phyloP scores from a whole-genome alignment of 192 early-diverging fungal species.

The Backusella sp. region DNA sequence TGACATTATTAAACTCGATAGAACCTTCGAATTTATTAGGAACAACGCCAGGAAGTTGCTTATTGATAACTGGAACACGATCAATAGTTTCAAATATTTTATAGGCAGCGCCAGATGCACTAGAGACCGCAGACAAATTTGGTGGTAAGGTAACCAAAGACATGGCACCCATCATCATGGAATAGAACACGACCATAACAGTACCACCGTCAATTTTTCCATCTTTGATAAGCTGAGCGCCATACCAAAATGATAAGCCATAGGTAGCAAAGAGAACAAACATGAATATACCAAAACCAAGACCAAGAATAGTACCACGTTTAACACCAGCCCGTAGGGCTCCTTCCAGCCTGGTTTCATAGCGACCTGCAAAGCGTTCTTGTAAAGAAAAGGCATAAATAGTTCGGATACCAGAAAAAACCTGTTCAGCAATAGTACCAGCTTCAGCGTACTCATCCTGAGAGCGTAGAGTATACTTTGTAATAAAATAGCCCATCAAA shows the following conservation, averaged over 20 bases:
- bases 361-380: constrained; percentile 63
- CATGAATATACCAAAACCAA: constrained; percentile 72
- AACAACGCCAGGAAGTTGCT: constrained; percentile 51
- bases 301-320: constrained; percentile 56
- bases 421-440: constrained; percentile 83
- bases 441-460: constrained; percentile 75
- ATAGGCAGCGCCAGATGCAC: constrained; percentile 74
- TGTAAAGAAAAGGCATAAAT: constrained; percentile 81
- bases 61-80: constrained; percentile 55
- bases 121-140: constrained; percentile 70
- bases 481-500: constrained; percentile 37
- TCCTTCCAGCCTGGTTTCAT: constrained; percentile 53
- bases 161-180: constrained; percentile 74
- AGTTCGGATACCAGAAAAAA: constrained; percentile 77
- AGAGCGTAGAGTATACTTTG: constrained; percentile 43
- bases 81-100: constrained; percentile 81
- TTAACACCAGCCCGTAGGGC: constrained; percentile 65
- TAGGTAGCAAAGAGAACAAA: constrained; percentile 71
- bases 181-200: constrained; percentile 82
- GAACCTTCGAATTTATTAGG: constrained; percentile 55
- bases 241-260: constrained; percentile 82
- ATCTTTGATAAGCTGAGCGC: constrained; percentile 52
- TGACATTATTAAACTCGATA: constrained; percentile 73
- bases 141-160: constrained; percentile 66
- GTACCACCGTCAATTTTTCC: constrained; percentile 40